Evolutionary conservation across 805 yeast genomes (phyloP).

Genomic region (Spathaspora girioi): DNA sequence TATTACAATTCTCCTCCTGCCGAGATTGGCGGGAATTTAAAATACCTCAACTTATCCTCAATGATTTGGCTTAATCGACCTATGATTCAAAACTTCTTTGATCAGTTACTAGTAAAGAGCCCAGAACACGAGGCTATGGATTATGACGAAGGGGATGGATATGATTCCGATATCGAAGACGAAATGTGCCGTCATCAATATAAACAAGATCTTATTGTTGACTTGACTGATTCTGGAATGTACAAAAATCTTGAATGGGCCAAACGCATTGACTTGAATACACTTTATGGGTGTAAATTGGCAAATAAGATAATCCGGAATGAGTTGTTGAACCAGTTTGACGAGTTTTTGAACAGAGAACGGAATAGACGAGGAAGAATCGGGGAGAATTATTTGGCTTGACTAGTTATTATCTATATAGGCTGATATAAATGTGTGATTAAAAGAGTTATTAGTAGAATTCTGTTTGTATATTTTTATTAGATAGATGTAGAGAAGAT

Average conservation of each 20-base stretch:
- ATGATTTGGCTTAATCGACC: constrained; percentile 47
- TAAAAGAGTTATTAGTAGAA: background rate
- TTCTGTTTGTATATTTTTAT: background rate
- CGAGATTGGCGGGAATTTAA: constrained; percentile 19
- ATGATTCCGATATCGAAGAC: constrained; percentile 6
- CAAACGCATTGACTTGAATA: constrained; percentile 22
- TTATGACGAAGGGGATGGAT: constrained; percentile 6
- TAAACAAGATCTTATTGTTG: constrained; percentile 23
- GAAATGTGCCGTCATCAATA: constrained; percentile 2
- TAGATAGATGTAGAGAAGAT: background rate
- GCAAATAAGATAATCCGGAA: constrained; percentile 28
- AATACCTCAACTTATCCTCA: constrained; percentile 38
- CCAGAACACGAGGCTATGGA: constrained; percentile 1
- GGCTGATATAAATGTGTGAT: background rate
- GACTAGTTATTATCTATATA: background rate
- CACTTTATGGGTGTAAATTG: constrained; percentile 21
- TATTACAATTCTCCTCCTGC: background rate
- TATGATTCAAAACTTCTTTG: constrained; percentile 31
- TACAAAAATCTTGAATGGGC: constrained; percentile 42
- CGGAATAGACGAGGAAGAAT: constrained; percentile 37
- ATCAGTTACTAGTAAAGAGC: constrained; percentile 19
- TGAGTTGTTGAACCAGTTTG: constrained; percentile 25
- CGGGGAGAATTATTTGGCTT: constrained; percentile 37
- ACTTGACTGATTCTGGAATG: constrained; percentile 45
- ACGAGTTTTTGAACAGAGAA: constrained; percentile 28